phyloP scores from a whole-genome alignment of 345 rosid species.

The Nasturtium officinale region DNA sequence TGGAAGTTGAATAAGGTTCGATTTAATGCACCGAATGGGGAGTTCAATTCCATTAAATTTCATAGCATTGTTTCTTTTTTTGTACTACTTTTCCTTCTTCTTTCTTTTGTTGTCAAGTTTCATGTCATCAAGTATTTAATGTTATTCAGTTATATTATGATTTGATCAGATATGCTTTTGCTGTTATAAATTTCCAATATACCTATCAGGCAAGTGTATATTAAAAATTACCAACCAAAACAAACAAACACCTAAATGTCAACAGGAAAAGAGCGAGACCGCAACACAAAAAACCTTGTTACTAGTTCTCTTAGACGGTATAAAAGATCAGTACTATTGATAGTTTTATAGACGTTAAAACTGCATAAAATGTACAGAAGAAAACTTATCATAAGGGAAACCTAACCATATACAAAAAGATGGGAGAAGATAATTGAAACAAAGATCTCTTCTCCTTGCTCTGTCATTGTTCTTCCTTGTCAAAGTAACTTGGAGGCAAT shows the following conservation, averaged over 20 bases:
- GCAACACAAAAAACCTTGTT: not conserved
- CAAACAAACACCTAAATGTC: slow-evolving; percentile 9
- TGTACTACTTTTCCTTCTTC: not conserved
- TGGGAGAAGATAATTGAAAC: not conserved
- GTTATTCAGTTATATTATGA: slow-evolving; percentile 24
- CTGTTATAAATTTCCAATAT: not conserved
- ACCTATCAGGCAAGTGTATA: not conserved
- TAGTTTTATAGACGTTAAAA: slow-evolving; percentile 8
- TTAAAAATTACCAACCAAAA: not conserved
- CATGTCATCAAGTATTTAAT: slow-evolving; percentile 26
- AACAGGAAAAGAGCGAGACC: not conserved
- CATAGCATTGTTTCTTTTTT: slow-evolving; percentile 25
- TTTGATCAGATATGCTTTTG: slow-evolving; percentile 23
- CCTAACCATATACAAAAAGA: slow-evolving; percentile 31
- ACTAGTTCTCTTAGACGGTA: not conserved
- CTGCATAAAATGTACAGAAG: slow-evolving; percentile 23
- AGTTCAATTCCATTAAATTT: slow-evolving; percentile 22
- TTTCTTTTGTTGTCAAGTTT: slow-evolving; percentile 23
- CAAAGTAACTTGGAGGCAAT: slow-evolving; percentile 84
- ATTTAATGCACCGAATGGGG: slow-evolving; percentile 28
- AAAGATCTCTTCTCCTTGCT: not conserved
- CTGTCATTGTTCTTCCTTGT: slow-evolving; percentile 65
- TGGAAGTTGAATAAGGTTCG: slow-evolving; percentile 33
- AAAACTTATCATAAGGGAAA: not conserved
- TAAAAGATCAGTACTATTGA: not conserved